These are phyloP conservation scores for Colletotrichum tropicale DNA, from an alignment of 2,329 filamentous ascomycete genomes.

Conservation along the genomic window DNA sequence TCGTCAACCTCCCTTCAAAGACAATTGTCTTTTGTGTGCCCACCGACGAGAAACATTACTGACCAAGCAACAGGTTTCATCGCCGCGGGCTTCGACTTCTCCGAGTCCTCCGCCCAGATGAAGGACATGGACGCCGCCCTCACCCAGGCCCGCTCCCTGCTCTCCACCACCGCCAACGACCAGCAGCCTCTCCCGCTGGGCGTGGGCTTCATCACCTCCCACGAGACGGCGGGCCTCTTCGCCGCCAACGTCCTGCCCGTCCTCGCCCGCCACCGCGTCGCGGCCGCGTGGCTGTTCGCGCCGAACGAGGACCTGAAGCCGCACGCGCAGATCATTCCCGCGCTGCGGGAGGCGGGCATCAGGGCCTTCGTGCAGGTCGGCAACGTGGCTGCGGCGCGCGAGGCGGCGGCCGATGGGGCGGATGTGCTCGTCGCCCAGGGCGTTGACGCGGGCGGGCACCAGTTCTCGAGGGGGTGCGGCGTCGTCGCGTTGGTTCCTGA, in stretches of 20 bases:
- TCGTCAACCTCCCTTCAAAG: neutral
- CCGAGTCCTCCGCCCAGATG: conserved; percentile 32
- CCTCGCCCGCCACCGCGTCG: conserved; percentile 56
- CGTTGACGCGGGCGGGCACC: conserved; percentile 68
- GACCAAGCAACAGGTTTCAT: conserved; percentile 34
- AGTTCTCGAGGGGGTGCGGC: conserved; percentile 57
- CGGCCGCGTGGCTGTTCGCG: conserved; percentile 72
- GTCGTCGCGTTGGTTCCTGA: conserved; percentile 64
- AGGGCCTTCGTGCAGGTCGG: conserved; percentile 67
- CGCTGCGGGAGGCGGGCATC: conserved; percentile 38
- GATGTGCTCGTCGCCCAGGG: conserved; percentile 69
- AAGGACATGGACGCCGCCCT: conserved; percentile 35
- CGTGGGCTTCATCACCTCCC: conserved; percentile 67
- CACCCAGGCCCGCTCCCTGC: conserved; percentile 29
- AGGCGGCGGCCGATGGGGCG: conserved; percentile 50
- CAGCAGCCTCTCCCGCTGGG: conserved; percentile 52
- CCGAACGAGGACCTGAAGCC: conserved; percentile 49
- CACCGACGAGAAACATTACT: neutral
- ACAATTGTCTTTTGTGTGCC: neutral
- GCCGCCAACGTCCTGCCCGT: conserved; percentile 50
- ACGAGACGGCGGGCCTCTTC: conserved; percentile 44
- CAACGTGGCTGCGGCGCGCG: conserved; percentile 58
- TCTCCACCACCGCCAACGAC: conserved; percentile 23
- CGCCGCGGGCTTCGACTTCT: conserved; percentile 32
- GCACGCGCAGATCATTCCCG: conserved; percentile 38